Conservation (phyloP, 345 rosid species). For the Linum trigynum region DNA sequence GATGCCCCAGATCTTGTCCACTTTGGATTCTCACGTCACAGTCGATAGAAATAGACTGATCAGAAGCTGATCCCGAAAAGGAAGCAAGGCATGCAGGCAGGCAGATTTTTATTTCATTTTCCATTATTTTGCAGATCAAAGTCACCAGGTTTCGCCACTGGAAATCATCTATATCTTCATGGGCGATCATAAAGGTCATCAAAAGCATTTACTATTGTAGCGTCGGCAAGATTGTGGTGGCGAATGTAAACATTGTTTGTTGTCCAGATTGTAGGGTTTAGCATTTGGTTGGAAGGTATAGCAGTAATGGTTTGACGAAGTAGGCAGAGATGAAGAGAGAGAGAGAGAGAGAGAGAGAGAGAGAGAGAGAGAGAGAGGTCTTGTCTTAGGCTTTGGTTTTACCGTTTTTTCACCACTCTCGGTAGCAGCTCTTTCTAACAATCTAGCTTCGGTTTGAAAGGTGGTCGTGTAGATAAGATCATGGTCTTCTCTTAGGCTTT, state of each 20-base stretch:
- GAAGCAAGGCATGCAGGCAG: conserved; percentile 18
- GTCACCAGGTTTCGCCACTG: conserved; percentile 1
- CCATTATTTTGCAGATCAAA: not conserved
- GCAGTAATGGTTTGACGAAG: conserved; percentile 7
- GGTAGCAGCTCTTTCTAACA: too few species aligned
- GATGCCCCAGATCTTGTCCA: conserved; percentile 82
- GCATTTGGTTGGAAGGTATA: conserved; percentile 17
- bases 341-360: too few species aligned
- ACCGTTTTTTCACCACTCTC: not conserved
- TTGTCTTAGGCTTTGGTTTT: conserved; percentile 3
- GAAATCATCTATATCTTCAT: not conserved
- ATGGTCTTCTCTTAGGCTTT: too few species aligned
- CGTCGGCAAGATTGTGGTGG: not conserved
- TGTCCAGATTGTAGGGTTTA: conserved; percentile 28
- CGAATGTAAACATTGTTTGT: conserved; percentile 18
- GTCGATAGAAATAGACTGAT: conserved; percentile 53
- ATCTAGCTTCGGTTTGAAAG: too few species aligned
- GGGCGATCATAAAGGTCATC: not conserved
- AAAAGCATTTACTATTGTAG: not conserved
- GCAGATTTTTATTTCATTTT: conserved; percentile 5
- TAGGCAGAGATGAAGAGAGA: not conserved
- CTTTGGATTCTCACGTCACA: conserved; percentile 41
- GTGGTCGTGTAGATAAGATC: too few species aligned
- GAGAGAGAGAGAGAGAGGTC: too few species aligned
- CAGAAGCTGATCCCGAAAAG: conserved; percentile 42